Base-by-base conservation (phyloP, 148 eudicot species). In the Pharnaceum exiguum region DNA sequence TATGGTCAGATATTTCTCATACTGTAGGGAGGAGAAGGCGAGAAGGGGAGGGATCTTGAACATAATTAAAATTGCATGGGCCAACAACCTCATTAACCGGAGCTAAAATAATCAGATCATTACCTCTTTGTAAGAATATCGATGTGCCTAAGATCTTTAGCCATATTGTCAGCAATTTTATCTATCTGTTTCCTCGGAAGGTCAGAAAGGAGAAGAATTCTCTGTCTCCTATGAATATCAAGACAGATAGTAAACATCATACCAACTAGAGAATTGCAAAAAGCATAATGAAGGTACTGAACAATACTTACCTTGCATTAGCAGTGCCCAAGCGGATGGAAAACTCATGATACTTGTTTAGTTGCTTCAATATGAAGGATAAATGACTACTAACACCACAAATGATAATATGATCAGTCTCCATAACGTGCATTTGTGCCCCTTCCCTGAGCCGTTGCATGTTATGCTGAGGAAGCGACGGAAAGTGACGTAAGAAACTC, bases 381-480 rank as follows among this genome's bases (percentile, higher is more conserved):
- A 93, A 79, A 71, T 78, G 96, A 83, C 87, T 83, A 59, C 80
- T 93, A 37, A 86, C 79, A 74, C 99, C 99, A 73, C 99, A 93
- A 55, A 93, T 80, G 46, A 93, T 83, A 36, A 93, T 86, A 70
- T 93, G 99, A 78, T 89, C 99, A 54, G 73, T 66, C 78, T 93
- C 99, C 71, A 85, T 51, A 68, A 89, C 96, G 78, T 93, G 99
- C 68, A 86, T 60, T 75, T 93, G 91, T 12, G 89, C 99, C 69
- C 95, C 96, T 74, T 93, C 99, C 85, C 96, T 78, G 40, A 93
- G 75, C 62, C 50, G 88, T 84, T 78, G 82, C 99, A 93, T 93
- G 59, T 93, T 93, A 69, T 70, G 70, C 99, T 93, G 89, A 22
- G 57, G 59, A 57, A 15, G 45, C 39, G 26, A 44, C 16, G 25